Percentiles rank a stretch among this genome's conserved stretches.
Evolutionary conservation across 345 rosid species (phyloP).

Genomic region (Conringia planisiliqua): DNA sequence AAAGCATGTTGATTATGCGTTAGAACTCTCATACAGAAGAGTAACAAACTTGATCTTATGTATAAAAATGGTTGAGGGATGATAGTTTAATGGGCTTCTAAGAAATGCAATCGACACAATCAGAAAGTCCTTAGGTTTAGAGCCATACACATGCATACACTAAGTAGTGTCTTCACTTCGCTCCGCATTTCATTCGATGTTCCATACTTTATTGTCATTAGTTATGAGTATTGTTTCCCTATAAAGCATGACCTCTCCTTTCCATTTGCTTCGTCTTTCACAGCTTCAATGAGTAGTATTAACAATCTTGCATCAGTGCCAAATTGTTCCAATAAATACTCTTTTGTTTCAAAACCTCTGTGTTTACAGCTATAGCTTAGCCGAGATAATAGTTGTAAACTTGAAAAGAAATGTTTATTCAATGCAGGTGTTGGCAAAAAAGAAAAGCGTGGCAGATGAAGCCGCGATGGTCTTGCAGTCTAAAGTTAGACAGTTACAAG

Average conservation of each 20-base stretch:
- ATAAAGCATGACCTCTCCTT: neutral
- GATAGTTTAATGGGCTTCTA: neutral
- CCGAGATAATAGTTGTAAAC: neutral
- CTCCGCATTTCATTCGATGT: neutral
- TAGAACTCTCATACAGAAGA: neutral
- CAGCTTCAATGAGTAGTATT: neutral
- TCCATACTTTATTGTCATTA: neutral
- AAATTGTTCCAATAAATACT: neutral
- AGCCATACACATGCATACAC: neutral
- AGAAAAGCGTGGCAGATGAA: constrained; percentile 86
- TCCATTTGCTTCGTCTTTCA: neutral
- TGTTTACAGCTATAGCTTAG: neutral
- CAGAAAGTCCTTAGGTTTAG: no score
- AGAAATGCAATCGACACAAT: neutral
- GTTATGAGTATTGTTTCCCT: neutral
- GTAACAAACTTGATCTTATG: neutral
- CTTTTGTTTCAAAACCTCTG: neutral
- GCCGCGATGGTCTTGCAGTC: constrained; percentile 68
- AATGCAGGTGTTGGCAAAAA: constrained; percentile 80
- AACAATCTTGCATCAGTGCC: neutral
- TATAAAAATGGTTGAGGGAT: neutral
- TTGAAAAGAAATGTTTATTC: neutral
- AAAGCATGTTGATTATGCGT: neutral
- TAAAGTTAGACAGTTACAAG: constrained; percentile 61
- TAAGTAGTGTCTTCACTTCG: neutral